Percentiles rank a stretch among this genome's conserved stretches.
Evolutionary conservation across 2,329 filamentous ascomycete species (phyloP).

Genomic region (Trichoderma simmonsii): DNA sequence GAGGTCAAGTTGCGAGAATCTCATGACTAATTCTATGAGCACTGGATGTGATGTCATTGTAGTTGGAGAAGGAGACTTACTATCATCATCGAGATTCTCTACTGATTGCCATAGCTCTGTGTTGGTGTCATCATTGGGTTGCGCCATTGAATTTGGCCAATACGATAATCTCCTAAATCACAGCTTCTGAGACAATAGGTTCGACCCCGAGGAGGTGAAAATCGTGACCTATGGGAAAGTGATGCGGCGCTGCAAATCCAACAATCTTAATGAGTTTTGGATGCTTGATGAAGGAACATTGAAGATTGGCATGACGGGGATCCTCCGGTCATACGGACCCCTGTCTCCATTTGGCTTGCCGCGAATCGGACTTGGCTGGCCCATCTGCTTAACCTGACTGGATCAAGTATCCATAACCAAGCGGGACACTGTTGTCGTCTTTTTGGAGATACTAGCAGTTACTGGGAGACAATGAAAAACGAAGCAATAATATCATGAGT

Average conservation of each 20-base stretch:
- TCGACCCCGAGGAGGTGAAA: background rate
- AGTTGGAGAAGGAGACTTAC: background rate
- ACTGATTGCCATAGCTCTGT: background rate
- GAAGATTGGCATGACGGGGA: background rate
- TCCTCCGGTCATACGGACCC: background rate
- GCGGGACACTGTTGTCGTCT: background rate
- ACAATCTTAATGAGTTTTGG: background rate
- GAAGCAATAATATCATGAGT: background rate
- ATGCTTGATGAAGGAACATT: background rate
- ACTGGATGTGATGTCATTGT: background rate
- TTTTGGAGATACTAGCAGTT: background rate
- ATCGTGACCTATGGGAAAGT: background rate
- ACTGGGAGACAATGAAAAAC: background rate
- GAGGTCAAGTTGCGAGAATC: background rate
- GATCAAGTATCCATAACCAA: background rate
- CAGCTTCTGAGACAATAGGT: background rate
- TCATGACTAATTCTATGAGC: background rate
- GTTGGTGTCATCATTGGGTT: background rate
- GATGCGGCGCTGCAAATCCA: background rate
- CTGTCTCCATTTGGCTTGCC: background rate
- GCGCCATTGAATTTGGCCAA: background rate
- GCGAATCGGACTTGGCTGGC: background rate
- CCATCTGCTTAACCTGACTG: background rate
- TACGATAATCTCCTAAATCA: background rate
- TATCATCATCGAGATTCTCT: background rate